Evolutionary conservation across 495 filamentous ascomycete genomes (phyloP), one percentile per base, ranked within the genome.

Genomic region (Aspergillus leporis): DNA sequence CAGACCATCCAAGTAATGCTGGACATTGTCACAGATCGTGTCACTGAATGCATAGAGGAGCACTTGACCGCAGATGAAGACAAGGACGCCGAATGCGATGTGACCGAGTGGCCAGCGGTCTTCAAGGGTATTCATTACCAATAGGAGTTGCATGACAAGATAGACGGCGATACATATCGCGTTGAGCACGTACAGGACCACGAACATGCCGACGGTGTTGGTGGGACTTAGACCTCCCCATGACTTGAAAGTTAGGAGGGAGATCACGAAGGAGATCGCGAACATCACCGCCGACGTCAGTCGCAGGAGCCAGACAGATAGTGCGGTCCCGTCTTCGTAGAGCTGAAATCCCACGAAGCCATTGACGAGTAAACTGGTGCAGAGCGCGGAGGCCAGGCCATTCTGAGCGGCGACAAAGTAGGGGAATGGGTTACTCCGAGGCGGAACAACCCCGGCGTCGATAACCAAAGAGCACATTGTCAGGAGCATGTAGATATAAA

Each of bases 271-370:
- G 36, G 90, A 90, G 68, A 99, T 84, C 56, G 90, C 73, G 74
- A 97, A 98, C 81, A 95, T 94, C 51, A 77, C 84, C 1, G 87
- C 74, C 3, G 90, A 94, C 57, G 81, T 85, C 12, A 90, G 65
- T 31, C 95, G 87, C 51, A 99, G 80, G 56, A 97, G 85, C 94
- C 93, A 99, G 30, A 99, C 86, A 0, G 93, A 97, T 36, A 97
- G 81, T 8, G 87, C 87, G 2, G 94, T 99, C n/a, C 94, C 94
- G 70, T 99, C 94, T 73, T 99, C 94, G 72, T 98, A 99, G 5
- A 99, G 83, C 75, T 98, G 95, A 76, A 98, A 99, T 36, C 94
- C 94, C 41, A 99, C 93, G 70, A 99, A 99, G 30, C 95, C 94
- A 71, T 98, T 98, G 80, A 99, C 90, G 56, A 98, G 77, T 41